phyloP scores from a whole-genome alignment of 164 flowering plant genomes.

The Buxus sempervirens region DNA sequence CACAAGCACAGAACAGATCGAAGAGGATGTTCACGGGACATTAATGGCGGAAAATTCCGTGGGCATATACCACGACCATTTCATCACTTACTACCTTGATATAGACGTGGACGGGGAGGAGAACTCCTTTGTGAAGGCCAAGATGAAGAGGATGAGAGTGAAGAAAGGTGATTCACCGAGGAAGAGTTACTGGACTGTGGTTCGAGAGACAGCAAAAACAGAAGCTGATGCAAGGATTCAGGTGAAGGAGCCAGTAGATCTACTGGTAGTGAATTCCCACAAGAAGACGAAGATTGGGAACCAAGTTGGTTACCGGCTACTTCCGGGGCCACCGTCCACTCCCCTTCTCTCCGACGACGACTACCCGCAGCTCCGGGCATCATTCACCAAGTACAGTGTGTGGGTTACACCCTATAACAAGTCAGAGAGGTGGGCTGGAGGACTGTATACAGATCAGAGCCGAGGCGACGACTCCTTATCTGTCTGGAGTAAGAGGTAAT shows the following conservation, averaged over 20 bases:
- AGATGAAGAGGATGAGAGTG: conserved; percentile 20
- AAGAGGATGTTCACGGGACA: conserved; percentile 41
- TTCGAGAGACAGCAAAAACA: neutral
- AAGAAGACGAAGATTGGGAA: conserved; percentile 39
- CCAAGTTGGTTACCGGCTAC: conserved; percentile 32
- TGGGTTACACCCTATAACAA: conserved; percentile 52
- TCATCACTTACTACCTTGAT: conserved; percentile 62
- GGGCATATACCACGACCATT: conserved; percentile 65
- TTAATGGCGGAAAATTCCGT: conserved; percentile 48
- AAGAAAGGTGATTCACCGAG: neutral
- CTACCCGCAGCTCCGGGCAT: conserved; percentile 37
- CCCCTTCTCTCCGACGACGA: conserved; percentile 37
- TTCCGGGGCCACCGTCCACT: conserved; percentile 20
- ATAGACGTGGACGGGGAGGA: conserved; percentile 58
- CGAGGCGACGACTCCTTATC: conserved; percentile 42
- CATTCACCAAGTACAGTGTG: conserved; percentile 32
- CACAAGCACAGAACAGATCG: conserved; percentile 34
- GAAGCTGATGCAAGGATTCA: conserved; percentile 15
- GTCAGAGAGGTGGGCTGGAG: conserved; percentile 51
- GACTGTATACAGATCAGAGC: conserved; percentile 31
- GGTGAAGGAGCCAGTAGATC: conserved; percentile 32
- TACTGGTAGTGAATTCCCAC: conserved; percentile 30
- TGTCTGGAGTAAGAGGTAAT: conserved; percentile 23
- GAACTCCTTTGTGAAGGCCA: conserved; percentile 58
- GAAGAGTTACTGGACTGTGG: conserved; percentile 2